Evolutionary conservation across 202 grass and related monocot genomes (phyloP).

Genomic region (Brachypodium distachyon): DNA sequence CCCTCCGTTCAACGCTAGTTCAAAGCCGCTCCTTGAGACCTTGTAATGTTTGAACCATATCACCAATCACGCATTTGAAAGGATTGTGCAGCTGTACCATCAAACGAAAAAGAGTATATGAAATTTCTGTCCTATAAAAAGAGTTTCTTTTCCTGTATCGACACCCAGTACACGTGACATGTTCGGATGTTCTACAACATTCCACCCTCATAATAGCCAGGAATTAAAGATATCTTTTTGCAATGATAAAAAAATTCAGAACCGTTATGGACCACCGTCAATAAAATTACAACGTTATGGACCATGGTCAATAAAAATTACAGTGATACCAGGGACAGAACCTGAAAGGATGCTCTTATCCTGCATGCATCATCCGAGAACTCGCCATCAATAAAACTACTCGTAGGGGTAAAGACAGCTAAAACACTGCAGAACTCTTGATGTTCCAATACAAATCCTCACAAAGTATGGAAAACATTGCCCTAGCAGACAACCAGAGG

Average conservation of each 20-base stretch:
- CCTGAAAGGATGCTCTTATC: neutral
- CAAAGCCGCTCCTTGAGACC: no score
- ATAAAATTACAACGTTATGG: neutral
- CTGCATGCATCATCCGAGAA: neutral
- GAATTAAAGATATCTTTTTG: neutral
- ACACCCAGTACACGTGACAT: no score
- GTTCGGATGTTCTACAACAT: neutral
- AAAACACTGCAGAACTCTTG: neutral
- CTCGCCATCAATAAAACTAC: neutral
- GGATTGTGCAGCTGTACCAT: no score
- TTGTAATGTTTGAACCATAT: no score
- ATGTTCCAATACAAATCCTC: neutral
- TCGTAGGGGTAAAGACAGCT: neutral
- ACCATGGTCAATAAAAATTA: slow-evolving; percentile 4
- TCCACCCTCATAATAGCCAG: neutral
- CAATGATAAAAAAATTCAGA: neutral
- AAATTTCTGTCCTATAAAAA: no score
- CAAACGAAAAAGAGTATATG: no score
- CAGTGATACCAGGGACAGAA: neutral
- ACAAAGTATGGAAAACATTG: neutral
- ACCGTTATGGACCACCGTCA: neutral
- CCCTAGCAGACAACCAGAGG: neutral
- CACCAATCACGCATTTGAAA: no score
- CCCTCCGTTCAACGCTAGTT: no score
- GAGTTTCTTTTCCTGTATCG: no score